Evolutionary conservation across 495 filamentous ascomycete species (phyloP).

Genomic region (Penicillium manginii): DNA sequence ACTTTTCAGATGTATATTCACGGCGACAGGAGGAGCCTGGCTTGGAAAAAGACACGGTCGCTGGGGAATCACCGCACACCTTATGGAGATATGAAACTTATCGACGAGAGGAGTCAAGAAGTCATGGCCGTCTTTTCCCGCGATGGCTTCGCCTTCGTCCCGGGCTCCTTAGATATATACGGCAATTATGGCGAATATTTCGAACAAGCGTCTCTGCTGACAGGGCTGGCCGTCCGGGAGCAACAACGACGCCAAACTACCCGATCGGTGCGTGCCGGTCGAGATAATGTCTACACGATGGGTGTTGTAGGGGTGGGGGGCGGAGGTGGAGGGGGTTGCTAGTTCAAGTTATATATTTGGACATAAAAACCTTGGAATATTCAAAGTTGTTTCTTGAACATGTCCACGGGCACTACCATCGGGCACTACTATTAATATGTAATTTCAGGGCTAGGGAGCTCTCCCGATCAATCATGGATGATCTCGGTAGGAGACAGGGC

Average conservation of each 20-base stretch:
- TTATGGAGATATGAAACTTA: slow-evolving; percentile 16
- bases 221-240: slow-evolving; percentile 19
- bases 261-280: slow-evolving; percentile 6
- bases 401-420: no score
- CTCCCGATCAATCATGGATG: no score
- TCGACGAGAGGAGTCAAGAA: slow-evolving; percentile 13
- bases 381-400: no score
- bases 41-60: slow-evolving; percentile 23
- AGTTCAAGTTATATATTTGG: not conserved
- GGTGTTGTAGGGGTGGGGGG: slow-evolving; percentile 1
- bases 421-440: no score
- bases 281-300: slow-evolving; percentile 12
- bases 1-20: slow-evolving; percentile 2
- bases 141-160: slow-evolving; percentile 9
- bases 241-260: slow-evolving; percentile 13
- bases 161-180: slow-evolving; percentile 17
- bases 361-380: no score
- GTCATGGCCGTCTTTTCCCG: slow-evolving; percentile 22
- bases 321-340: not conserved
- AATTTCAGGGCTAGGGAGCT: no score
- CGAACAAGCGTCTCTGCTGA: slow-evolving; percentile 15
- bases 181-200: slow-evolving; percentile 14
- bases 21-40: not conserved
- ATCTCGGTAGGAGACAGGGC: no score
- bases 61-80: slow-evolving; percentile 11